phyloP scores from a whole-genome alignment of 768 basidiomycete genomes.

The Macrocybe gigantea region DNA sequence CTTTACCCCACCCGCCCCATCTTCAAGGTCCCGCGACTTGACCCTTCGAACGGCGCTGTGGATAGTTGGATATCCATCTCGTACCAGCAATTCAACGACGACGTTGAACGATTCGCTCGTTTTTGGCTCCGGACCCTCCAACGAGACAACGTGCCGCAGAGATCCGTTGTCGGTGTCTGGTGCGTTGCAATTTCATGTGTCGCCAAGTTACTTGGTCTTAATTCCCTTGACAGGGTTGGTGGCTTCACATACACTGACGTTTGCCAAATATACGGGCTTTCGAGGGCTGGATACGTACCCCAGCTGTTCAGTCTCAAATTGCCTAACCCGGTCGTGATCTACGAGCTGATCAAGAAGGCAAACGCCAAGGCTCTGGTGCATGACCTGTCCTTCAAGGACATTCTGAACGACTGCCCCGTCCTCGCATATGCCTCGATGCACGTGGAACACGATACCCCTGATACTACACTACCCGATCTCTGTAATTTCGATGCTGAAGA shows the following conservation, averaged over 20 bases:
- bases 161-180: conserved; percentile 61
- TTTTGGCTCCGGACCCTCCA: conserved; percentile 45
- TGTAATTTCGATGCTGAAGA: conserved; percentile 20
- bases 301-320: conserved; percentile 60
- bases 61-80: conserved; percentile 18
- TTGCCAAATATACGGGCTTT: conserved; percentile 56
- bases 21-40: conserved; percentile 45
- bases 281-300: conserved; percentile 62
- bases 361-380: conserved; percentile 52
- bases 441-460: conserved; percentile 21
- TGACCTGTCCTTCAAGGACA: conserved; percentile 38
- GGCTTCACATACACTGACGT: conserved; percentile 60
- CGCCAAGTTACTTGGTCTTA: neutral
- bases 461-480: conserved; percentile 33
- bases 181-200: conserved; percentile 20
- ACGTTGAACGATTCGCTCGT: conserved; percentile 50
- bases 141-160: conserved; percentile 31
- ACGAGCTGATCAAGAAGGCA: conserved; percentile 51
- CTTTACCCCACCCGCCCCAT: conserved; percentile 38
- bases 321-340: conserved; percentile 52
- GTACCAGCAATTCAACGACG: conserved; percentile 39
- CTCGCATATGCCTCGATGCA: conserved; percentile 30
- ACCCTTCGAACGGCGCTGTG: conserved; percentile 17
- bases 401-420: conserved; percentile 32
- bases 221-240: conserved; percentile 40